Base-by-base conservation (phyloP, 805 yeast genomes). In the Starmerella riodocensis region DNA sequence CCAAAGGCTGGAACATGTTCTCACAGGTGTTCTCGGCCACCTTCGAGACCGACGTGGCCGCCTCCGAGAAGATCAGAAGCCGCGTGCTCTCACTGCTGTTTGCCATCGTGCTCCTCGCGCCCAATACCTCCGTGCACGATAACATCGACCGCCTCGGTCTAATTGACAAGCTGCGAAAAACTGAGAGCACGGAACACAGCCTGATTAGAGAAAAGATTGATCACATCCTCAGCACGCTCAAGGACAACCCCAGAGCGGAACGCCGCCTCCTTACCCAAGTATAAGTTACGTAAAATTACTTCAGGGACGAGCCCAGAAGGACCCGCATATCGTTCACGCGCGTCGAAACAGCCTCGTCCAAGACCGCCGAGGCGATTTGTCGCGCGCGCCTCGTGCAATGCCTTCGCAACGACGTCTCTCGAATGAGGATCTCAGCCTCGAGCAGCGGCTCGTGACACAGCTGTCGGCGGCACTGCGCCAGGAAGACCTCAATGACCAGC, bases 1-100 rank as follows among this genome's bases (percentile, higher is more conserved):
- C 57, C 4, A 56, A 70, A 14, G 96, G 96, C 7, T 78, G 93
- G 78, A 61, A 63, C 4, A 50, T 70, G 13, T 53, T 78, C 14
- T 57, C 66, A 9, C 30, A 22, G 0, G 58, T 53, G 6, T 39
- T 58, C 25, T 34, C 39, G n/a, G 5, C 16, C 6, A 26, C 28
- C 18, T 36, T 47, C 27, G 49, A 37, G 8, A 31, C 35, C 25
- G 39, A 17, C 4, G 35, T 29, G 19, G 19, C 9, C 12, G 24
- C 33, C 1, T 31, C 42, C 18, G 44, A 34, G n/a, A 39, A 34
- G 33, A 27, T 39, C 11, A 39, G 41, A 9, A 26, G 42, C 23
- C 39, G 51, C 12, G 46, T 47, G 29, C 36, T 48, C 32, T 48
- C 52, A 9, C 34, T 47, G 14, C 37, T 47, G n/a, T 30, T 39